Conservation (phyloP, 257 asterid genomes). For the Plectranthus barbatus region DNA sequence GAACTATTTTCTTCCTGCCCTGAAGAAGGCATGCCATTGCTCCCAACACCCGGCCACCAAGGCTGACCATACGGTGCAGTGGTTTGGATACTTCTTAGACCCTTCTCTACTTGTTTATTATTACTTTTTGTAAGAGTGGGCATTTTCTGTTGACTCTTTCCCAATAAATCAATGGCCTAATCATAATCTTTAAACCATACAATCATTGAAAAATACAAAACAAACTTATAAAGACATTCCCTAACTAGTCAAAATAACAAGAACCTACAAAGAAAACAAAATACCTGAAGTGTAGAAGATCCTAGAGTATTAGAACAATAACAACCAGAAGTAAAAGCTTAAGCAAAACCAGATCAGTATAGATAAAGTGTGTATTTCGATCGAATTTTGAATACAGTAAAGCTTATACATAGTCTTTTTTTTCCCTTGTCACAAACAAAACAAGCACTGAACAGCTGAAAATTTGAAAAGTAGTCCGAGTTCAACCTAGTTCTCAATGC, state of each 20-base stretch:
- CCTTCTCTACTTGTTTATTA: conserved; percentile 37
- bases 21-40: conserved; percentile 34
- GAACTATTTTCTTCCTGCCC: conserved; percentile 29
- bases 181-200: conserved; percentile 20
- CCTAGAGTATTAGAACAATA: not conserved
- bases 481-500: not conserved
- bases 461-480: not conserved
- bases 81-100: conserved; percentile 27
- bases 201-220: conserved; percentile 1
- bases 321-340: not conserved
- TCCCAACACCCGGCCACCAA: conserved; percentile 69
- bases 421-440: not conserved
- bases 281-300: not conserved
- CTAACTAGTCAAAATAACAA: not conserved
- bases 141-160: conserved; percentile 42
- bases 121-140: conserved; percentile 52
- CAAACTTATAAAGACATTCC: not conserved
- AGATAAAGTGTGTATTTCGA: not conserved
- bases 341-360: not conserved
- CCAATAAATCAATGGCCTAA: conserved; percentile 16
- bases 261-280: not conserved
- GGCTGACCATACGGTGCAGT: conserved; percentile 44
- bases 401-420: not conserved
- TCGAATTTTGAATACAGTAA: not conserved
- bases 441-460: not conserved